These are phyloP conservation scores for Fusarium sp. DNA, from an alignment of 2,329 filamentous ascomycete genomes.

Conservation along the genomic window DNA sequence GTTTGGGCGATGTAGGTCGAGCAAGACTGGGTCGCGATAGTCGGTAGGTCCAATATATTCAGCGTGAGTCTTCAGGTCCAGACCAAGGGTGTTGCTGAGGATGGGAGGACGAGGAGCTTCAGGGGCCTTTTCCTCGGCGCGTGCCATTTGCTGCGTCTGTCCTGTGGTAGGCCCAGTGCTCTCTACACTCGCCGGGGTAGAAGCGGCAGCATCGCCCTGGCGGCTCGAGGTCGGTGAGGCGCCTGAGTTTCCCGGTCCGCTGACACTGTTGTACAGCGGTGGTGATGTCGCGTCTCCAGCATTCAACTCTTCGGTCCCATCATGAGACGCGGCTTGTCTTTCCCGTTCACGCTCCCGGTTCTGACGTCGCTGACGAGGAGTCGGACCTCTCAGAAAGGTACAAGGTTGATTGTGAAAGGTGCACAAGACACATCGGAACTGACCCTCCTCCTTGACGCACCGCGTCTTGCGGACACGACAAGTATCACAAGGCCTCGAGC, in stretches of 20 bases:
- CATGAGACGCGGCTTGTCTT: constrained; percentile 27
- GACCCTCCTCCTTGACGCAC: constrained; percentile 71
- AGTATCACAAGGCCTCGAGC: constrained; percentile 68
- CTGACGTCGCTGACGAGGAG: constrained; percentile 47
- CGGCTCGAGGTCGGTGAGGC: constrained; percentile 38
- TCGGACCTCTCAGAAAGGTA: constrained; percentile 66
- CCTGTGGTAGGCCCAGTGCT: constrained; percentile 23
- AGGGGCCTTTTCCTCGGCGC: constrained; percentile 22
- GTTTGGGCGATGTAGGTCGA: constrained; percentile 67
- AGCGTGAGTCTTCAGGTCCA: constrained; percentile 69
- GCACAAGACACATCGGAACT: constrained; percentile 71
- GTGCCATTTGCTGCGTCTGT: constrained; percentile 29
- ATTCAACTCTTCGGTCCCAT: constrained; percentile 28
- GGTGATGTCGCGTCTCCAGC: constrained; percentile 28
- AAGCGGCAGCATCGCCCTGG: constrained; percentile 39
- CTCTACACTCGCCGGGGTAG: constrained; percentile 41
- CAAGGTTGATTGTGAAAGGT: constrained; percentile 75
- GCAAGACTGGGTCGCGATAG: constrained; percentile 67
- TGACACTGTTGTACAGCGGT: constrained; percentile 5
- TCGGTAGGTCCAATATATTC: constrained; percentile 70
- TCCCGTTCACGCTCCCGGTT: constrained; percentile 37
- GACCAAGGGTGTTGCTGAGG: constrained; percentile 60
- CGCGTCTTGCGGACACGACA: constrained; percentile 74
- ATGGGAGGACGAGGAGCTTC: constrained; percentile 44
- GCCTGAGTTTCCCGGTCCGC: constrained; percentile 15